Conservation (phyloP, 208 protist species). For the Trypanosoma lewisi region DNA sequence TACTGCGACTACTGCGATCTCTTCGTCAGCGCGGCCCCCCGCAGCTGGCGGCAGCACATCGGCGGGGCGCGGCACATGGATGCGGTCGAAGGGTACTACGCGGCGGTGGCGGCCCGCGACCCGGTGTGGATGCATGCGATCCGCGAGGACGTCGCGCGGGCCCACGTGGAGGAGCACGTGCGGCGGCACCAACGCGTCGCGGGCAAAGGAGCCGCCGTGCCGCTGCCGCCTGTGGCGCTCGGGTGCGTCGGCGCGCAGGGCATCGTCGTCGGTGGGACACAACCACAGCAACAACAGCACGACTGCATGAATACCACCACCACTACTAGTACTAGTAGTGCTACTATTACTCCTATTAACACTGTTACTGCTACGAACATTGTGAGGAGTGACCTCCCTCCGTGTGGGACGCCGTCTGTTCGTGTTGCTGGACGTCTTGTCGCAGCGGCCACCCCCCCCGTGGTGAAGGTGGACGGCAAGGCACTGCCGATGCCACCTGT, state of each 20-base stretch:
- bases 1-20: constrained; percentile 90
- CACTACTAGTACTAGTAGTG: not conserved
- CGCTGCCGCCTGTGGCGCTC: constrained; percentile 30
- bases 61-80: constrained; percentile 57
- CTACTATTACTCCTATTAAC: not conserved
- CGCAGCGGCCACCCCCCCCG: constrained; percentile 8
- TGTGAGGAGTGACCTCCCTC: too few species aligned
- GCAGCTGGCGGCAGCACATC: constrained; percentile 55
- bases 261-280: constrained; percentile 53
- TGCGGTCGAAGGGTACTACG: constrained; percentile 65
- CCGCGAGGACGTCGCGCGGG: constrained; percentile 32
- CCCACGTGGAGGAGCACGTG: constrained; percentile 25
- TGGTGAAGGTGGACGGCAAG: constrained; percentile 17
- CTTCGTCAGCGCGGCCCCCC: constrained; percentile 59
- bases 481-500: not conserved
- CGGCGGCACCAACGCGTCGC: constrained; percentile 31
- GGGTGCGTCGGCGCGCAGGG: constrained; percentile 22
- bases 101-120: constrained; percentile 53
- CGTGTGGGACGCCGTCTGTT: constrained; percentile 16
- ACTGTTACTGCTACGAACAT: too few species aligned
- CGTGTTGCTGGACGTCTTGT: constrained; percentile 25
- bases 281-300: not conserved
- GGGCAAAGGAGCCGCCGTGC: constrained; percentile 30
- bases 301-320: not conserved
- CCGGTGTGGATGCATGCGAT: constrained; percentile 51